These are phyloP conservation scores for Senna siamea DNA, from an alignment of 306 rosid genomes.

Conservation along the genomic window DNA sequence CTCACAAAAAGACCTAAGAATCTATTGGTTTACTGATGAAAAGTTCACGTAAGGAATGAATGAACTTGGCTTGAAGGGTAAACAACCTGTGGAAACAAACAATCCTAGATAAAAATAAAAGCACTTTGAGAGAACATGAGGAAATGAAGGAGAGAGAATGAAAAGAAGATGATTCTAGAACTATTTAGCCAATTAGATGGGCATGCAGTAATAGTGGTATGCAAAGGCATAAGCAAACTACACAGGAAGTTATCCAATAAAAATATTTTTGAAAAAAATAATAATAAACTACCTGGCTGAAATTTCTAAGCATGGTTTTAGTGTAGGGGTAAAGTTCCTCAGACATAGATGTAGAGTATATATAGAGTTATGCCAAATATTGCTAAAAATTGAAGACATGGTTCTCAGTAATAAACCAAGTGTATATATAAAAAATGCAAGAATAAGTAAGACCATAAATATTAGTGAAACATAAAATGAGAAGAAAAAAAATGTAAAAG, in stretches of 20 bases:
- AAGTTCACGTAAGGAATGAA: not conserved
- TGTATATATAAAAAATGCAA: not conserved
- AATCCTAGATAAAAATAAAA: not conserved
- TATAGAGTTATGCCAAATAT: too few relatives aligned
- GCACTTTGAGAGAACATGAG: not conserved
- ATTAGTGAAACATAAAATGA: constrained; percentile 9
- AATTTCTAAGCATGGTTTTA: constrained; percentile 84
- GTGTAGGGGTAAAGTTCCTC: constrained; percentile 80
- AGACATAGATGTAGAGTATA: constrained; percentile 69
- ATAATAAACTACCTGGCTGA: constrained; percentile 79
- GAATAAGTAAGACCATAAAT: constrained; percentile 17
- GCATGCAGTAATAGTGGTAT: constrained; percentile 26
- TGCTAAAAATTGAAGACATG: too few relatives aligned
- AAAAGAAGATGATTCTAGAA: constrained; percentile 25
- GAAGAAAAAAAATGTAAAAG: not conserved
- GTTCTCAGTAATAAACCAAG: constrained; percentile 9
- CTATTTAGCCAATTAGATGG: constrained; percentile 31
- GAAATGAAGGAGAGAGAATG: not conserved
- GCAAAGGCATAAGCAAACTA: constrained; percentile 19
- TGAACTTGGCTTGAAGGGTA: constrained; percentile 16
- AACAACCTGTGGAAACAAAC: constrained; percentile 14
- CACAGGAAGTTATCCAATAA: constrained; percentile 12
- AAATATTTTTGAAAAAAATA: not conserved
- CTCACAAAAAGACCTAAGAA: too few relatives aligned
- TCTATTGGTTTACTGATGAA: too few relatives aligned